Evolutionary conservation across 306 rosid genomes (phyloP).

Genomic region (Morella rubra): DNA sequence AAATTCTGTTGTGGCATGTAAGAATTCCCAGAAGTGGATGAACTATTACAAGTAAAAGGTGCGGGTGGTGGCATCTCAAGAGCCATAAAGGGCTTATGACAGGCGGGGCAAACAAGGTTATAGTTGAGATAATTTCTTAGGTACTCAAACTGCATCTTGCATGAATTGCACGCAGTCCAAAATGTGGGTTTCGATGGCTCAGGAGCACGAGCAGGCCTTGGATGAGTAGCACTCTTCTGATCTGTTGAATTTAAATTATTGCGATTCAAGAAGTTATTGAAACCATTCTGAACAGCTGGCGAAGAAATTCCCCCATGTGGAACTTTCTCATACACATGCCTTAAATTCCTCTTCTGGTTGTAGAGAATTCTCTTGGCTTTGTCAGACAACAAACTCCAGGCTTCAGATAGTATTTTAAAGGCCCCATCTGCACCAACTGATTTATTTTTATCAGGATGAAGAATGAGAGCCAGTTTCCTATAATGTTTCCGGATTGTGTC

Average conservation of each 20-base stretch:
- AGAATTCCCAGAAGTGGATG: slow-evolving; percentile 35
- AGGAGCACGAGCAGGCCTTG: slow-evolving; percentile 30
- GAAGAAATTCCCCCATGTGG: slow-evolving; percentile 28
- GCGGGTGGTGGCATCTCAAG: slow-evolving; percentile 44
- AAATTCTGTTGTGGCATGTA: slow-evolving; percentile 34
- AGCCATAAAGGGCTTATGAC: slow-evolving; percentile 55
- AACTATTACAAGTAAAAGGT: slow-evolving; percentile 25
- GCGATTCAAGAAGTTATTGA: slow-evolving; percentile 23
- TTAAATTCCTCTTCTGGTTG: slow-evolving; percentile 39
- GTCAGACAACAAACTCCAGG: slow-evolving; percentile 65
- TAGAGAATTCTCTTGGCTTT: slow-evolving; percentile 38
- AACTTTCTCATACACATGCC: slow-evolving; percentile 19
- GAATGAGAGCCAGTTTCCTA: slow-evolving; percentile 50
- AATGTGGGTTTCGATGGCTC: slow-evolving; percentile 42
- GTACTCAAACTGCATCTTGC: slow-evolving; percentile 63
- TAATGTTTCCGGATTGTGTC: slow-evolving; percentile 57
- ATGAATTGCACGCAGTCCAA: slow-evolving; percentile 68
- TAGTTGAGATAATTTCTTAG: slow-evolving; percentile 30
- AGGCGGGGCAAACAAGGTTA: slow-evolving; percentile 47
- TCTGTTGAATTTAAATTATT: slow-evolving; percentile 31
- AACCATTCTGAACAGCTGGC: slow-evolving; percentile 40
- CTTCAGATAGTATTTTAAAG: slow-evolving; percentile 62
- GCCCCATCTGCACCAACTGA: slow-evolving; percentile 81
- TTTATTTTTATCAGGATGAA: slow-evolving; percentile 83
- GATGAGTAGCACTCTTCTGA: slow-evolving; percentile 30